Conservation (phyloP, 2,329 filamentous ascomycete species). For the Fusarium udum region DNA sequence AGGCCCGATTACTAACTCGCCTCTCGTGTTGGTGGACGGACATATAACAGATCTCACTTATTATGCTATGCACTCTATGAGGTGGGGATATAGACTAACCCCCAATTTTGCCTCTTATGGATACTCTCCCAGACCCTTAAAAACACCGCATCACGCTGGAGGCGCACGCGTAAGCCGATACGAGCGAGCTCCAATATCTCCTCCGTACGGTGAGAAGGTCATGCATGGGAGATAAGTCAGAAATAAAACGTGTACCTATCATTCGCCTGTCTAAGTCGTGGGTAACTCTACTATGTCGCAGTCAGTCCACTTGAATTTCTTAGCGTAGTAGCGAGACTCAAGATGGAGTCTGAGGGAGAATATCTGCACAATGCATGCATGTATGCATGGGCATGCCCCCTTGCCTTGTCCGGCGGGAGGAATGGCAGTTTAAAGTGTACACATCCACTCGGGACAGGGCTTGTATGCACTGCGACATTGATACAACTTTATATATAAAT, state of each 20-base stretch:
- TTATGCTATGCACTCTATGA: not conserved
- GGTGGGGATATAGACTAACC: not conserved
- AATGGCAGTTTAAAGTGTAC: not conserved
- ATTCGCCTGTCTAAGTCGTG: not conserved
- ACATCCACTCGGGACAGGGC: not conserved
- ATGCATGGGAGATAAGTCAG: not conserved
- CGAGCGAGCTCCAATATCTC: constrained; percentile 25
- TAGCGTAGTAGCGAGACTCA: not conserved
- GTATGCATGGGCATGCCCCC: not conserved
- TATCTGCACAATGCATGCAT: not conserved
- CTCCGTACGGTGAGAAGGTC: not conserved
- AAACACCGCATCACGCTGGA: constrained; percentile 7
- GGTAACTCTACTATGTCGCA: constrained; percentile 1
- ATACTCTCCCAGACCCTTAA: not conserved
- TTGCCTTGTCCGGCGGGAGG: not conserved
- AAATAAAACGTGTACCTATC: not conserved
- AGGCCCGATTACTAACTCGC: constrained; percentile 3
- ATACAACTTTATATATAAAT: not conserved
- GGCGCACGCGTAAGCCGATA: constrained; percentile 40
- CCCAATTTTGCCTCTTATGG: constrained; percentile 12
- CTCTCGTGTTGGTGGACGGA: not conserved
- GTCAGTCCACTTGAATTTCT: constrained; percentile 3
- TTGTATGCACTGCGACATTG: not conserved
- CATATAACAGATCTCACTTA: not conserved
- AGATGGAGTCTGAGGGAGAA: not conserved